Conservation (phyloP, 192 early-diverging fungal species). For the Spinellus fusiger region DNA sequence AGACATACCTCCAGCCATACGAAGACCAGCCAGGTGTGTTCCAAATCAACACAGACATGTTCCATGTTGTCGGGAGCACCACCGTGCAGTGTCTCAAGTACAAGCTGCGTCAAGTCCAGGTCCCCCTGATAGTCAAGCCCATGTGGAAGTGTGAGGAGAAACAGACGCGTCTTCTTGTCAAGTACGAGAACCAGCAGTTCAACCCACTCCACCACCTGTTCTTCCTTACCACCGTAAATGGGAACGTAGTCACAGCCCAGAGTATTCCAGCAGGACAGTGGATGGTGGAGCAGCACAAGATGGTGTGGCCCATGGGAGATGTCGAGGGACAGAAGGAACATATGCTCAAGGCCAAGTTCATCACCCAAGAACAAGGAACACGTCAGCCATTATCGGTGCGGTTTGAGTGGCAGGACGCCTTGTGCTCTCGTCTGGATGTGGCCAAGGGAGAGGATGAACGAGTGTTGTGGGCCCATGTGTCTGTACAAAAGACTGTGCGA, state of each 20-base stretch:
- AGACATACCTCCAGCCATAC: slow-evolving; percentile 24
- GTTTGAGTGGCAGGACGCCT: slow-evolving; percentile 26
- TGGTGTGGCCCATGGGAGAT: slow-evolving; percentile 44
- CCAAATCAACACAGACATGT: slow-evolving; percentile 32
- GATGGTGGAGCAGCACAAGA: slow-evolving; percentile 41
- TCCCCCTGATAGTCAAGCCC: slow-evolving; percentile 33
- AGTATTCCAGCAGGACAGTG: slow-evolving; percentile 44
- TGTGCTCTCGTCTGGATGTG: slow-evolving; percentile 28
- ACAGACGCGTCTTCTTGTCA: slow-evolving; percentile 39
- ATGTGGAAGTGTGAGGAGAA: slow-evolving; percentile 51
- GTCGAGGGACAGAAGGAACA: slow-evolving; percentile 22
- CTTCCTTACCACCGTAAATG: slow-evolving; percentile 42
- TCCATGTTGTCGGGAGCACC: slow-evolving; percentile 16
- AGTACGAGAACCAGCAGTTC: slow-evolving; percentile 36
- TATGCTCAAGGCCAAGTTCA: slow-evolving; percentile 41
- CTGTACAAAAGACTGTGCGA: neutral
- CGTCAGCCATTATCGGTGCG: slow-evolving; percentile 39
- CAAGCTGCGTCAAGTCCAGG: slow-evolving; percentile 12
- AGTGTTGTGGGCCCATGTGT: neutral
- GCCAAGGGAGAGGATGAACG: neutral
- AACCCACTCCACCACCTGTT: slow-evolving; percentile 32
- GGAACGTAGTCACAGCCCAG: slow-evolving; percentile 39
- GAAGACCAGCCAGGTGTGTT: slow-evolving; percentile 27
- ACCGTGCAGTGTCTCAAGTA: slow-evolving; percentile 21
- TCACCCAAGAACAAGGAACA: slow-evolving; percentile 29